A percentile compares a stretch with the other conserved stretches of the same genome.
Conservation (phyloP, 164 flowering plant genomes). For the Malania oleifera region DNA sequence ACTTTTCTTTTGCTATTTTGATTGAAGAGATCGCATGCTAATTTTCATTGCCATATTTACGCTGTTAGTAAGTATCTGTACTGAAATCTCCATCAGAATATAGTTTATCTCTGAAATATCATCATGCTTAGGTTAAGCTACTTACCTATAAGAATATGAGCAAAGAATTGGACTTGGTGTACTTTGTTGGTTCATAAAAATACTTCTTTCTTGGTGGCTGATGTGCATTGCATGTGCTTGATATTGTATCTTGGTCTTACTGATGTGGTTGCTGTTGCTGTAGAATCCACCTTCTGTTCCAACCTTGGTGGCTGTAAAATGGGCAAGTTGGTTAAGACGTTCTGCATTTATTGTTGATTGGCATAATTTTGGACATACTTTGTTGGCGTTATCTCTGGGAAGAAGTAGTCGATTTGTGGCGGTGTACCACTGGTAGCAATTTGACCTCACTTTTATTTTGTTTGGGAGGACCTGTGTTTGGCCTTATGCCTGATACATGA, state of each 20-base stretch:
- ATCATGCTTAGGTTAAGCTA: no score
- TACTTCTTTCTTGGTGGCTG: background rate
- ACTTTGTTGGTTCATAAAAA: no score
- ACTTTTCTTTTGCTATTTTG: no score
- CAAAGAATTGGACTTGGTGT: no score
- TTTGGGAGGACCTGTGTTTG: background rate
- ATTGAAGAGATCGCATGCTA: no score
- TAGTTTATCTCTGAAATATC: no score
- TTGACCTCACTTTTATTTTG: conserved; percentile 1
- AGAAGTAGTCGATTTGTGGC: conserved; percentile 70
- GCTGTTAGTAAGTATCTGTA: no score
- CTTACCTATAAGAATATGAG: no score
- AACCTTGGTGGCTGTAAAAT: conserved; percentile 78
- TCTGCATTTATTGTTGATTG: conserved; percentile 76
- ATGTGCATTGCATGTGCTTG: background rate
- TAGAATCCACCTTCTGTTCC: conserved; percentile 99
- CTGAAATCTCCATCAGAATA: no score
- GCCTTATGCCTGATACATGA: background rate
- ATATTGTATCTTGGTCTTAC: background rate
- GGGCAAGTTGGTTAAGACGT: conserved; percentile 74
- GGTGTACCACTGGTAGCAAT: conserved; percentile 63
- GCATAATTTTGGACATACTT: conserved; percentile 97
- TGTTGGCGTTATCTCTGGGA: conserved; percentile 77
- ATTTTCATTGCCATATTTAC: no score
- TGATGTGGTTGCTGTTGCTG: conserved; percentile 11